A percentile compares a stretch with the other conserved stretches of the same genome.
Evolutionary conservation across 2,329 filamentous ascomycete species (phyloP).

Genomic region (Dactylellina haptotyla): DNA sequence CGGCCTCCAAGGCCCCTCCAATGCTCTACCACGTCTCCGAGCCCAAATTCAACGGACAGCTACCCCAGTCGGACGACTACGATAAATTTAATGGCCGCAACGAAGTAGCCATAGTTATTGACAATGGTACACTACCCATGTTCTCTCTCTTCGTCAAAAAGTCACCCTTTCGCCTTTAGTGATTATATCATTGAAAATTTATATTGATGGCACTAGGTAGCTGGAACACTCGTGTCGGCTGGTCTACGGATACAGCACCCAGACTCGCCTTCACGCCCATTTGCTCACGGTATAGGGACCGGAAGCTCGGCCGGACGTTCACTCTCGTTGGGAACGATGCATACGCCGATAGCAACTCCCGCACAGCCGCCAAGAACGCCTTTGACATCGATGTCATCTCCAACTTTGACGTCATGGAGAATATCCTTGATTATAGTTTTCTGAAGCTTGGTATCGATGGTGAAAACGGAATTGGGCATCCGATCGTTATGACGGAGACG

Average conservation of each 20-base stretch:
- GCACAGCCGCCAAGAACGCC: constrained; percentile 86
- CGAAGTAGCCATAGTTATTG: constrained; percentile 82
- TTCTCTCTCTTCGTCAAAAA: constrained; percentile 1
- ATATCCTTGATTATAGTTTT: constrained; percentile 91
- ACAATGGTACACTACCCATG: constrained; percentile 82
- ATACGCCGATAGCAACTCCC: constrained; percentile 91
- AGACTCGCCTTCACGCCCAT: constrained; percentile 84
- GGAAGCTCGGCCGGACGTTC: constrained; percentile 90
- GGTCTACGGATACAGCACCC: constrained; percentile 89
- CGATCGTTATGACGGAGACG: constrained; percentile 94
- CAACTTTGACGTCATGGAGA: constrained; percentile 98
- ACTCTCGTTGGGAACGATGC: constrained; percentile 92
- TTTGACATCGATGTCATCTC: constrained; percentile 94
- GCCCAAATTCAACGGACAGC: constrained; percentile 69
- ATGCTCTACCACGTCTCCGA: constrained; percentile 72
- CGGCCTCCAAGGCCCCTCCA: constrained; percentile 61
- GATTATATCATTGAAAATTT: no score
- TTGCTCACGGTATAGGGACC: constrained; percentile 93
- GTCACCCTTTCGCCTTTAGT: no score
- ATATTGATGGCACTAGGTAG: constrained; percentile 71
- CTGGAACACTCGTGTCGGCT: constrained; percentile 87
- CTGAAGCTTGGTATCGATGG: constrained; percentile 89
- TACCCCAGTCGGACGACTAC: constrained; percentile 62
- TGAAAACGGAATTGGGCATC: constrained; percentile 77
- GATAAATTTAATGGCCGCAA: constrained; percentile 53